These are phyloP conservation scores for Saraca asoca DNA, from an alignment of 331 rosid genomes.

Conservation along the genomic window DNA sequence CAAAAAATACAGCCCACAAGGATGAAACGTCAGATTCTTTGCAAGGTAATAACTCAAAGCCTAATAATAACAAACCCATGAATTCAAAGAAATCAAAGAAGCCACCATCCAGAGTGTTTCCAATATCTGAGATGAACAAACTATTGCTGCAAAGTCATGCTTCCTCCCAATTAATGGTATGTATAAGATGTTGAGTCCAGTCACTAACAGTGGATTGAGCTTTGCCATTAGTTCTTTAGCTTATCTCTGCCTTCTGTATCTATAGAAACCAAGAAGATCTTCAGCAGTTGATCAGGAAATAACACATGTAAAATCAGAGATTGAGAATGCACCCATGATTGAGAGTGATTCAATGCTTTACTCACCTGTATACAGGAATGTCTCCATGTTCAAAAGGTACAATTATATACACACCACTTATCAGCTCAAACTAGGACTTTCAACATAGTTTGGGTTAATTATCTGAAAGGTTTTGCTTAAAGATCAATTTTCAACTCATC, in stretches of 20 bases:
- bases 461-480: slow-evolving; percentile 1
- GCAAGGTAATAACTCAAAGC: slow-evolving; percentile 14
- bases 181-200: slow-evolving; percentile 16
- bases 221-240: slow-evolving; percentile 13
- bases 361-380: slow-evolving; percentile 70
- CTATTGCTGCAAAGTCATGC: slow-evolving; percentile 49
- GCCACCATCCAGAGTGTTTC: slow-evolving; percentile 48
- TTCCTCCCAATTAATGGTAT: slow-evolving; percentile 48
- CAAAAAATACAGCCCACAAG: slow-evolving; percentile 13
- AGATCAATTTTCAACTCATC: not conserved
- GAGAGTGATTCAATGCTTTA: slow-evolving; percentile 63
- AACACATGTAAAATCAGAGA: slow-evolving; percentile 55
- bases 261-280: slow-evolving; percentile 59
- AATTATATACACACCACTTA: slow-evolving; percentile 12
- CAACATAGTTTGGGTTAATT: too few species aligned
- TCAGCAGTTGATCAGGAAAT: slow-evolving; percentile 60
- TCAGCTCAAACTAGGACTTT: not conserved
- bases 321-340: slow-evolving; percentile 69
- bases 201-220: slow-evolving; percentile 17
- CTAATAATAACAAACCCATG: slow-evolving; percentile 27
- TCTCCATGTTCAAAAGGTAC: slow-evolving; percentile 81
- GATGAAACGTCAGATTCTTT: slow-evolving; percentile 41
- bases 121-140: slow-evolving; percentile 72
- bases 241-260: not conserved
- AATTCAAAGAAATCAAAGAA: slow-evolving; percentile 37